These are phyloP conservation scores for Colletotrichum kahawae DNA, from an alignment of 2,329 filamentous ascomycete genomes.

Conservation along the genomic window DNA sequence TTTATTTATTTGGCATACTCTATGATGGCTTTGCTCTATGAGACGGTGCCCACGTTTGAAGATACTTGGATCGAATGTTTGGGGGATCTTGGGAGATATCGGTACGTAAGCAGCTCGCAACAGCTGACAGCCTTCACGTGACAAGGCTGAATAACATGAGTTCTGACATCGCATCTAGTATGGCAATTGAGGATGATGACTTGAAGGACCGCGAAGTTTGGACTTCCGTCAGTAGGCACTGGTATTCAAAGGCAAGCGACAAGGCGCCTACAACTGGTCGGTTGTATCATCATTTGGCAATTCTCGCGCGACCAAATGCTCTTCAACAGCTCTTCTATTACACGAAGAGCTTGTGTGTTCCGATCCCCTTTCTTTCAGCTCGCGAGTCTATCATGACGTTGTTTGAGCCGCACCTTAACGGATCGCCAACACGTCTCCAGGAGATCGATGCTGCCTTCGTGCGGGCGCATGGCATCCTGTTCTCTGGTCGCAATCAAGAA, in stretches of 20 bases:
- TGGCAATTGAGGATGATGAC: constrained; percentile 90
- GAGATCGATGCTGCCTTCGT: neutral
- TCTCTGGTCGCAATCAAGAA: neutral
- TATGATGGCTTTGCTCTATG: constrained; percentile 86
- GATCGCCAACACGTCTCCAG: rapidly evolving
- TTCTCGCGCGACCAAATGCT: constrained; percentile 72
- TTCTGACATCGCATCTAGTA: constrained; percentile 38
- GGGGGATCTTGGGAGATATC: constrained; percentile 82
- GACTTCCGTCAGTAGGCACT: constrained; percentile 79
- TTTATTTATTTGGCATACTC: constrained; percentile 91
- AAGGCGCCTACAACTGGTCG: constrained; percentile 76
- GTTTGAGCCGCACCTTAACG: constrained; percentile 61
- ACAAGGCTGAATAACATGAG: rapidly evolving
- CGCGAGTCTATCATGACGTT: constrained; percentile 74
- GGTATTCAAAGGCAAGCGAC: constrained; percentile 86
- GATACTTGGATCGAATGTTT: constrained; percentile 95
- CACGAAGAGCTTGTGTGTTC: constrained; percentile 71
- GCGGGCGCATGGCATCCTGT: neutral
- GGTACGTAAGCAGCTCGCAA: constrained; percentile 21
- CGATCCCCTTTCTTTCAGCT: constrained; percentile 70
- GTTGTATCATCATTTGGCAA: constrained; percentile 88
- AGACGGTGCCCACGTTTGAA: constrained; percentile 82
- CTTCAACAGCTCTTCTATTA: constrained; percentile 78
- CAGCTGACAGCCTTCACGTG: rapidly evolving
- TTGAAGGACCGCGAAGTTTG: constrained; percentile 78